Conservation (phyloP, 2,329 filamentous ascomycete species). For the Peltaster fructicola region DNA sequence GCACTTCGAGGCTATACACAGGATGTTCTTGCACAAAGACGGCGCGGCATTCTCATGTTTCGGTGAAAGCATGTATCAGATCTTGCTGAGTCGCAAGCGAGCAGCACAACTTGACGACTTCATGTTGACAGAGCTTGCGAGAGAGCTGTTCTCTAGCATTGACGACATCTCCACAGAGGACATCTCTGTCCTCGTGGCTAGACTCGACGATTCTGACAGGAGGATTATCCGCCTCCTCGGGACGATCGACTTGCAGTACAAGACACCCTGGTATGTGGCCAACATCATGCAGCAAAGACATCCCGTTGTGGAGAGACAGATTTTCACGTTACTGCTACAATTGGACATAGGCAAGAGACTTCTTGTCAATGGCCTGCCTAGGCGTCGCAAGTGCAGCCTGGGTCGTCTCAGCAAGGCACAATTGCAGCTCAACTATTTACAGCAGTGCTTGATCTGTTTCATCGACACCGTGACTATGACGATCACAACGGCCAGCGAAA, state of each 20-base stretch:
- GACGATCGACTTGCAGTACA: constrained; percentile 7
- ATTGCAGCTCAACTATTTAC: constrained; percentile 26
- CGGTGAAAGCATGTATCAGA: constrained; percentile 52
- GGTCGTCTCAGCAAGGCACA: constrained; percentile 23
- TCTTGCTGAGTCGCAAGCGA: constrained; percentile 41
- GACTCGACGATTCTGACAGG: constrained; percentile 1
- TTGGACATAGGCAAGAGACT: no score
- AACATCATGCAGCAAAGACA: constrained; percentile 54
- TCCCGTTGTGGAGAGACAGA: constrained; percentile 46
- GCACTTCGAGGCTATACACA: constrained; percentile 48
- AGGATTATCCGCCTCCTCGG: constrained; percentile 5
- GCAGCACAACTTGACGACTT: constrained; percentile 65
- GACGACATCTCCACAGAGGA: constrained; percentile 36
- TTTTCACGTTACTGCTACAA: constrained; percentile 15
- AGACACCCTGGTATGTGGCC: constrained; percentile 39
- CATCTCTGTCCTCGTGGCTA: constrained; percentile 27
- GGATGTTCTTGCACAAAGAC: constrained; percentile 61
- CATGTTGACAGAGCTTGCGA: constrained; percentile 58
- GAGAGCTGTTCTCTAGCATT: constrained; percentile 54
- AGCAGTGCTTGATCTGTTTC: constrained; percentile 50
- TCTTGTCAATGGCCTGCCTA: no score
- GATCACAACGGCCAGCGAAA: constrained; percentile 51
- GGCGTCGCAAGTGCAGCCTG: no score
- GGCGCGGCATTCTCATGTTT: constrained; percentile 50
- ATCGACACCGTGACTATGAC: constrained; percentile 58